A percentile compares a stretch with the other conserved stretches of the same genome.
phyloP scores from a whole-genome alignment of 345 rosid species.

The Salix suchowensis region DNA sequence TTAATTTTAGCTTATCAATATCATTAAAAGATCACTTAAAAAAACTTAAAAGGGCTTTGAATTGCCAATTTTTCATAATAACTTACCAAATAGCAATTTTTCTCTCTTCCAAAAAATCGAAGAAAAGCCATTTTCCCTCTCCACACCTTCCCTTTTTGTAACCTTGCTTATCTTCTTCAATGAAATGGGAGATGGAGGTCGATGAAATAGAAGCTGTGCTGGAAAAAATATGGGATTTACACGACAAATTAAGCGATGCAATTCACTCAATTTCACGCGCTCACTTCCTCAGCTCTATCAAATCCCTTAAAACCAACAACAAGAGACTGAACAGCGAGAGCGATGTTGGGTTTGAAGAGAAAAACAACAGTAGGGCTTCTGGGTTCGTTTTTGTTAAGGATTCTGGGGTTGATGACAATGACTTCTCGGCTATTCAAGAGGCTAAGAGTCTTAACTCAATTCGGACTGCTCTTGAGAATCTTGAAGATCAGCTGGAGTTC shows the following conservation, averaged over 20 bases:
- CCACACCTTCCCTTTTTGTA: background rate
- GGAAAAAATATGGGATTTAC: slow-evolving; percentile 94
- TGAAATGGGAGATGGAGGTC: slow-evolving; percentile 73
- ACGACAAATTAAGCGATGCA: slow-evolving; percentile 94
- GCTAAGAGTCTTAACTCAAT: slow-evolving; percentile 87
- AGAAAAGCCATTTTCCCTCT: background rate
- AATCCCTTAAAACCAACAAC: slow-evolving; percentile 29
- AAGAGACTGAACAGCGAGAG: slow-evolving; percentile 30
- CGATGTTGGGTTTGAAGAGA: slow-evolving; percentile 23
- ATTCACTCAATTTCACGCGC: slow-evolving; percentile 76
- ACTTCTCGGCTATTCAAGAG: slow-evolving; percentile 57
- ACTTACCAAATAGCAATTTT: too few species aligned
- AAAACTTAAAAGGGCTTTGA: too few species aligned
- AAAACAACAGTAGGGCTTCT: slow-evolving; percentile 1
- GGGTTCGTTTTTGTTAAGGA: slow-evolving; percentile 88
- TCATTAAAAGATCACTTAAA: too few species aligned
- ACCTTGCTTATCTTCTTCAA: background rate
- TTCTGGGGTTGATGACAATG: slow-evolving; percentile 42
- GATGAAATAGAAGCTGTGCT: slow-evolving; percentile 82
- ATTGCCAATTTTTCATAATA: too few species aligned
- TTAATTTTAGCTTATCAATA: too few species aligned
- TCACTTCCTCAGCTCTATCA: slow-evolving; percentile 73
- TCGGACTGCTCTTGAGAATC: slow-evolving; percentile 88
- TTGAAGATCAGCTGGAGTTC: slow-evolving; percentile 93
- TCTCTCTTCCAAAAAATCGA: background rate